Conservation (phyloP, 2,329 filamentous ascomycete species). For the Cladophialophora yegresii region DNA sequence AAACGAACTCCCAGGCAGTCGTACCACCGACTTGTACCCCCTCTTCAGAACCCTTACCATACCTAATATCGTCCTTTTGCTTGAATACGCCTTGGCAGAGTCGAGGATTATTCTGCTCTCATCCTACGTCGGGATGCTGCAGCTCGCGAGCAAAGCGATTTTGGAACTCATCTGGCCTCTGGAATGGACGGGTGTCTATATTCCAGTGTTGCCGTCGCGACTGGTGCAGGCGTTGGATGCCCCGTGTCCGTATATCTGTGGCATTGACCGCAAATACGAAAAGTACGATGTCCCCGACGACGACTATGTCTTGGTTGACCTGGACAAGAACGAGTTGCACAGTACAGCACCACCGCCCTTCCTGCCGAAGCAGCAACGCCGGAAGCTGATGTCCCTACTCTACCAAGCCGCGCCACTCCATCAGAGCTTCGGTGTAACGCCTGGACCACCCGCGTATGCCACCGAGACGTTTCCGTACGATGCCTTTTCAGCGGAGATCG, state of each 20-base stretch:
- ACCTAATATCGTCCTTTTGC: constrained; percentile 86
- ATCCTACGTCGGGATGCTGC: constrained; percentile 93
- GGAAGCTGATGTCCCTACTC: constrained; percentile 84
- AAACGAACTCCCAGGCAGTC: constrained; percentile 90
- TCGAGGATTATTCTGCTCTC: constrained; percentile 95
- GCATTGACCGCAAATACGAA: constrained; percentile 90
- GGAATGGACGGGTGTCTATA: constrained; percentile 91
- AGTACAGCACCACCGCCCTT: constrained; percentile 75
- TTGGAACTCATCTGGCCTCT: constrained; percentile 82
- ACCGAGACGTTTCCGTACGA: constrained; percentile 91
- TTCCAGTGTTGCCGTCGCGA: constrained; percentile 83
- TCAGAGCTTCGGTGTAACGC: constrained; percentile 77
- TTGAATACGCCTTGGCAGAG: constrained; percentile 90
- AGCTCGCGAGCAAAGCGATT: constrained; percentile 86
- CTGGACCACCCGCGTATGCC: constrained; percentile 89
- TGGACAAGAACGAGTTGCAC: constrained; percentile 88
- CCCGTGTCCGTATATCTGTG: constrained; percentile 95
- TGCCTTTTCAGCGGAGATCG: constrained; percentile 83
- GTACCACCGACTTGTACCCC: constrained; percentile 89
- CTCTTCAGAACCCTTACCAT: constrained; percentile 87
- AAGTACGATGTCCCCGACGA: constrained; percentile 84
- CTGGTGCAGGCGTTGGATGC: constrained; percentile 89
- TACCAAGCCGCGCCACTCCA: constrained; percentile 90
- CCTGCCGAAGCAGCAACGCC: constrained; percentile 82
- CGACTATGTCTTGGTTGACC: constrained; percentile 90